Evolutionary conservation across 495 filamentous ascomycete species (phyloP), one percentile per base, ranked within the genome.

Genomic region (Sphaerosporella brunnea): DNA sequence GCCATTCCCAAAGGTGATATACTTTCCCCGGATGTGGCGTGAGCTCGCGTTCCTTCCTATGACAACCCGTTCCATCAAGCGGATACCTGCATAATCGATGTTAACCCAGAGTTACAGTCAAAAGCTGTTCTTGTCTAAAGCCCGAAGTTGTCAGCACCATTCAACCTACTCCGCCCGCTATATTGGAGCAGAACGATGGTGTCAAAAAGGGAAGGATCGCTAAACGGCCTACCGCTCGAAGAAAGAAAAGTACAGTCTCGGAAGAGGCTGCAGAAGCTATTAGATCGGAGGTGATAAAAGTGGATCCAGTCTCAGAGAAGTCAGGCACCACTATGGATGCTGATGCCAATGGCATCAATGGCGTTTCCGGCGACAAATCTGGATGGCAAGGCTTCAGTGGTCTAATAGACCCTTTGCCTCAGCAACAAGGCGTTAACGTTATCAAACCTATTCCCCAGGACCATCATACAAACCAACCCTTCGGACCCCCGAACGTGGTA

Each of bases 1-100:
- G 45, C 45, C 34, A 48, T 48, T 23, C 45, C 45, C 4, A 48
- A 48, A 39, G 35, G 45, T 39, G 30, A 32, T 5, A 5, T 5
- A 37, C 16, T 18, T 5, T 37, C 35, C 5, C 35, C 18, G 28
- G n/a, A n/a, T n/a, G 28, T 13, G 28, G 13, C 7, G 28, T 32
- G 28, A 32, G 5, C 13, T 32, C 7, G 28, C 5, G 5, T 5
- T 32, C 28, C 7, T 7, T 32, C 13, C 28, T 13, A 32, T 32
- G 28, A 5, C 7, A 32, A 7, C 28, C 5, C 28, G 7, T 32
- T 5, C 28, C 13, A 13, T 32, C 28, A 32, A 13, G 28, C 28
- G 13, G n/a, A n/a, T n/a, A n/a, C n/a, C n/a, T n/a, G n/a, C n/a
- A n/a, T n/a, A n/a, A n/a, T n/a, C n/a, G n/a, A n/a, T n/a, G n/a